Percentiles rank a stretch among this genome's conserved stretches.
These are phyloP conservation scores for Trichoderma reesei DNA, from an alignment of 495 filamentous ascomycete genomes.

Conservation along the genomic window DNA sequence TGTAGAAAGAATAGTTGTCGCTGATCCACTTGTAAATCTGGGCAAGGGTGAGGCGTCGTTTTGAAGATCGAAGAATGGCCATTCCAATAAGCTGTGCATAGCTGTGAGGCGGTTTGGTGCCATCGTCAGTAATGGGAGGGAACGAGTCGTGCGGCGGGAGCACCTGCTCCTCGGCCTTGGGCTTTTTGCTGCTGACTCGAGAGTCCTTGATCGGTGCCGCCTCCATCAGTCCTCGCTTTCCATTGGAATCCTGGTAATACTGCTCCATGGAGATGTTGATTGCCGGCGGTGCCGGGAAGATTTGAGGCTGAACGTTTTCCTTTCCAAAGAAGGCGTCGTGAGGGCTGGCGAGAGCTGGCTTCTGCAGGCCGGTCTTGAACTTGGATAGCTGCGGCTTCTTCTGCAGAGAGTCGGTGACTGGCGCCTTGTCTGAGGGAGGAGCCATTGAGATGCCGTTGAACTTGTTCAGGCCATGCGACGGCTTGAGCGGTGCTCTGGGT, in stretches of 20 bases:
- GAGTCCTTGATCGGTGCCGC: conserved; percentile 65
- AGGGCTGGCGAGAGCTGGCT: conserved; percentile 27
- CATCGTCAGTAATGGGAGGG: conserved; percentile 75
- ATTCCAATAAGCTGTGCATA: conserved; percentile 96
- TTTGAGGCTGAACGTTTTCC: conserved; percentile 51
- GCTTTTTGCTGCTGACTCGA: conserved; percentile 53
- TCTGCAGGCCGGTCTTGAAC: conserved; percentile 52
- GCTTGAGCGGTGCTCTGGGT: conserved; percentile 35
- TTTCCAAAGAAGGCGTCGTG: conserved; percentile 44
- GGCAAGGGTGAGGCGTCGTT: conserved; percentile 77
- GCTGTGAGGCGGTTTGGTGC: conserved; percentile 78
- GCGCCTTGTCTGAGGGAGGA: conserved; percentile 52
- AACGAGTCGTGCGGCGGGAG: conserved; percentile 68
- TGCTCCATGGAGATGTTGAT: conserved; percentile 40
- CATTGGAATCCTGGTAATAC: conserved; percentile 48
- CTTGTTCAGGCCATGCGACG: conserved; percentile 29
- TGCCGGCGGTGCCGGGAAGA: conserved; percentile 42
- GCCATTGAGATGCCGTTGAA: conserved; percentile 59
- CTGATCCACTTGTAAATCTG: conserved; percentile 99
- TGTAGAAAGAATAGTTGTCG: conserved; percentile 84
- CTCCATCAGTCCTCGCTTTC: conserved; percentile 64
- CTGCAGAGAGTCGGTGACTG: conserved; percentile 73
- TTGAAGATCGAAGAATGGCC: conserved; percentile 83
- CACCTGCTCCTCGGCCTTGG: conserved; percentile 36
- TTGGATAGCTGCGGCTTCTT: conserved; percentile 63